These are phyloP conservation scores for Cubamyces lactineus DNA, from an alignment of 768 basidiomycete genomes.

Conservation along the genomic window DNA sequence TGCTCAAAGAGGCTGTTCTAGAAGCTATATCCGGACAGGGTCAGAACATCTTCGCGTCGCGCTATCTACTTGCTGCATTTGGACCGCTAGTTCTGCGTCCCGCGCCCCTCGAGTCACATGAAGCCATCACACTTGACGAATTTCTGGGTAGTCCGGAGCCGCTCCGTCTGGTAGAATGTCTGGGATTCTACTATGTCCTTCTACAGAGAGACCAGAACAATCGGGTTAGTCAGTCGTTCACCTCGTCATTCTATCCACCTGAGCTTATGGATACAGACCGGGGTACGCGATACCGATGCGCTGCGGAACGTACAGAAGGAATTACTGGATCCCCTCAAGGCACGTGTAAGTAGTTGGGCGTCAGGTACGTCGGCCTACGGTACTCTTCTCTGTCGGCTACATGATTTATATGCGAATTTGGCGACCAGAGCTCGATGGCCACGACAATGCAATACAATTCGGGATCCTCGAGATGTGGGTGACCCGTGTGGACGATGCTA, in stretches of 20 bases:
- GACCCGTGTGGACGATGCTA: constrained; percentile 16
- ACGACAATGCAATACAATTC: constrained; percentile 18
- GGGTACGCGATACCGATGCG: constrained; percentile 31
- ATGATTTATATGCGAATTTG: too few relatives aligned
- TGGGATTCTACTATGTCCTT: constrained; percentile 71
- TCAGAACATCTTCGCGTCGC: constrained; percentile 55
- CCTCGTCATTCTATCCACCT: neutral
- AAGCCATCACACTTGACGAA: constrained; percentile 37
- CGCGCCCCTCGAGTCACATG: constrained; percentile 56
- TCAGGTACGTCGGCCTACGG: constrained; percentile 7
- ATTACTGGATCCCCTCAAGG: constrained; percentile 27
- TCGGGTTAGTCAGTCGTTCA: constrained; percentile 41
- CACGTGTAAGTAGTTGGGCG: constrained; percentile 23
- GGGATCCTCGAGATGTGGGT: constrained; percentile 28
- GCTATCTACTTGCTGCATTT: constrained; percentile 57
- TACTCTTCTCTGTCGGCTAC: too few relatives aligned
- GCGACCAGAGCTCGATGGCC: neutral
- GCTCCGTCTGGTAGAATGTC: constrained; percentile 62
- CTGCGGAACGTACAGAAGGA: constrained; percentile 18
- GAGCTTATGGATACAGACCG: constrained; percentile 30
- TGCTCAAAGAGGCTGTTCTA: constrained; percentile 69
- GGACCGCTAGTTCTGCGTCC: constrained; percentile 63
- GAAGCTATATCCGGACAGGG: constrained; percentile 42
- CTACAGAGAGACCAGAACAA: constrained; percentile 61
- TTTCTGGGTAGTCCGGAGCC: constrained; percentile 62